phyloP scores from a whole-genome alignment of 345 rosid species.

The Pseudoturritis turrita region DNA sequence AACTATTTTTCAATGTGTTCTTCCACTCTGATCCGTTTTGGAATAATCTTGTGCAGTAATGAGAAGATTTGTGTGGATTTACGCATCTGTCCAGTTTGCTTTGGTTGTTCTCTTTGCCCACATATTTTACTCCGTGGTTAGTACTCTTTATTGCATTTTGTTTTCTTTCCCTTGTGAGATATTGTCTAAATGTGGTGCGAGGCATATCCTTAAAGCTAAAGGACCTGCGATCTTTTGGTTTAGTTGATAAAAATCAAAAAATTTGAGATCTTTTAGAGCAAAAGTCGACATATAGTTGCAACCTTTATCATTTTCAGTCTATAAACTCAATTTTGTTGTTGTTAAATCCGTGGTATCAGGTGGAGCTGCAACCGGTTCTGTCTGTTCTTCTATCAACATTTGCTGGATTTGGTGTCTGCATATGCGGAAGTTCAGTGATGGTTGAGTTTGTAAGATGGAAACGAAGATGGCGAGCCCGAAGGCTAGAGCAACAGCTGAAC shows the following conservation, averaged over 20 bases:
- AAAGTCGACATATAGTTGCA: not conserved
- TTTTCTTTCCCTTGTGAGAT: not conserved
- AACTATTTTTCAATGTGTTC: not conserved
- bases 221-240: not conserved
- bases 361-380: conserved; percentile 62
- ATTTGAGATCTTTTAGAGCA: not conserved
- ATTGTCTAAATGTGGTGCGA: not conserved
- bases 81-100: conserved; percentile 77
- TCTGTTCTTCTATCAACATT: conserved; percentile 76
- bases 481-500: conserved; percentile 24
- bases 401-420: conserved; percentile 76
- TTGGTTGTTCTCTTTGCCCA: conserved; percentile 83
- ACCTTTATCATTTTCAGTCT: conserved; percentile 4
- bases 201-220: not conserved
- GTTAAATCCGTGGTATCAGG: conserved; percentile 33
- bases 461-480: conserved; percentile 44
- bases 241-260: not conserved
- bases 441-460: conserved; percentile 78
- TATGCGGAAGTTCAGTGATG: conserved; percentile 76
- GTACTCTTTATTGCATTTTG: conserved; percentile 7
- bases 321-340: not conserved
- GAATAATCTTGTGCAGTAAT: conserved; percentile 42
- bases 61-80: conserved; percentile 86
- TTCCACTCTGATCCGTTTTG: conserved; percentile 1
- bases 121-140: conserved; percentile 77